Base-by-base conservation (phyloP, 306 rosid species). In the Malus sieversii region DNA sequence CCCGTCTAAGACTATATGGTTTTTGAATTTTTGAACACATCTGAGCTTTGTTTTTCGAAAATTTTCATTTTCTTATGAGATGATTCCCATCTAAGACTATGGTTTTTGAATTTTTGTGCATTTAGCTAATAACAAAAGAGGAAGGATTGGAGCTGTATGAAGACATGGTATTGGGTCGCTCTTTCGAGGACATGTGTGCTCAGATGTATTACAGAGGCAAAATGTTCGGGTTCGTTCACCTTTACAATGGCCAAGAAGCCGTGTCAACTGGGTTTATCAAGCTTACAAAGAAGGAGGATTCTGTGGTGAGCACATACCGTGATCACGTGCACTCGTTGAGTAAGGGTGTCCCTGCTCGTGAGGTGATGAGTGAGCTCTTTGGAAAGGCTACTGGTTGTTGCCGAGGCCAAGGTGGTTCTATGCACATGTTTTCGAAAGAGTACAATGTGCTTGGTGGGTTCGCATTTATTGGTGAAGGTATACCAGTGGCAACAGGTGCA, bases 321-420 rank as follows among this genome's bases (percentile, higher is more conserved):
- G 99, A 96, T 76, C 99, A 96, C 20, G 99, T 96, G n/a, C 99
- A 96, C 81, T 94, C 99, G 0, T 64, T 96, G 82, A 96, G 99
- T 79, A 96, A 96, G 88, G 99, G 99, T 45, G 99, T 92, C 42
- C 84, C 99, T 8, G 87, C 99, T 60, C 91, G 97, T 14, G 88
- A 79, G 10, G 99, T 92, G 79, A 96, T 96, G 99, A 96, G 99
- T 61, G 99, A 96, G 84, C 98, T 96, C 52, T 96, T 90, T n/a
- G 99, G 99, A 53, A 96, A 90, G 91, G 87, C 96, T 18, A 92
- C 99, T 0, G 99, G 99, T 12, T 89, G 96, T 73, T 96, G 99
- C 91, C 90, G 98, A 2, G 99, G 99, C 74, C 99, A 96, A 80
- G 99, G 99, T 7, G 99, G 99, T 84, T 96, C 99, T 0, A 96